phyloP scores from a whole-genome alignment of 2,329 filamentous ascomycete species.

The Ascochyta pisi region DNA sequence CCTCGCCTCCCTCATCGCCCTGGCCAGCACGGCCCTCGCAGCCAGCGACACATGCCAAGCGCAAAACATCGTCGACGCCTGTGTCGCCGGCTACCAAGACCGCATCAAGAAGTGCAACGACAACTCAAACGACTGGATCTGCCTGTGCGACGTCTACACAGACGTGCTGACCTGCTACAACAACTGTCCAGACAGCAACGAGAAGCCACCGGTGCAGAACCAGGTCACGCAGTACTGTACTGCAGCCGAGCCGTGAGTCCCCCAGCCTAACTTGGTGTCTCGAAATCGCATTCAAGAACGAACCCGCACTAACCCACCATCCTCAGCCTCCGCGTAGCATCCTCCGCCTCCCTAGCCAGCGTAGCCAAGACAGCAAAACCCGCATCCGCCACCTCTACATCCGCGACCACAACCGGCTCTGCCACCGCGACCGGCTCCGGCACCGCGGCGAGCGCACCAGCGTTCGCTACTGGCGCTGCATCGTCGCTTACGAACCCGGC shows the following conservation, averaged over 20 bases:
- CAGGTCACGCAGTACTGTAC: slow-evolving; percentile 50
- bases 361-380: slow-evolving; percentile 29
- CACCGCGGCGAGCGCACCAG: slow-evolving; percentile 15
- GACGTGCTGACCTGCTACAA: slow-evolving; percentile 67
- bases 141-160: slow-evolving; percentile 64
- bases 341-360: slow-evolving; percentile 26
- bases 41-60: slow-evolving; percentile 46
- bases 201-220: slow-evolving; percentile 42
- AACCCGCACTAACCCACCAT: neutral
- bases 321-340: slow-evolving; percentile 27
- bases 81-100: slow-evolving; percentile 36
- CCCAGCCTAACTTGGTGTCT: slow-evolving; percentile 8
- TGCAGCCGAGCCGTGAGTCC: slow-evolving; percentile 51
- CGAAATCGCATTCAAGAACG: too few species aligned
- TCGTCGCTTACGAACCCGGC: slow-evolving; percentile 14
- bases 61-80: slow-evolving; percentile 59
- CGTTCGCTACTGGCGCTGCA: slow-evolving; percentile 30
- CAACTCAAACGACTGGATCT: slow-evolving; percentile 59
- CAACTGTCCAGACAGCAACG: slow-evolving; percentile 64
- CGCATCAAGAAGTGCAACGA: too few species aligned
- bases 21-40: slow-evolving; percentile 45
- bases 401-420: slow-evolving; percentile 13
- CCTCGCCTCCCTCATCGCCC: slow-evolving; percentile 35
- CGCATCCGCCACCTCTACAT: slow-evolving; percentile 10
- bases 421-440: slow-evolving; percentile 16